phyloP scores from a whole-genome alignment of 148 eudicot genomes.

The Cornus controversa region DNA sequence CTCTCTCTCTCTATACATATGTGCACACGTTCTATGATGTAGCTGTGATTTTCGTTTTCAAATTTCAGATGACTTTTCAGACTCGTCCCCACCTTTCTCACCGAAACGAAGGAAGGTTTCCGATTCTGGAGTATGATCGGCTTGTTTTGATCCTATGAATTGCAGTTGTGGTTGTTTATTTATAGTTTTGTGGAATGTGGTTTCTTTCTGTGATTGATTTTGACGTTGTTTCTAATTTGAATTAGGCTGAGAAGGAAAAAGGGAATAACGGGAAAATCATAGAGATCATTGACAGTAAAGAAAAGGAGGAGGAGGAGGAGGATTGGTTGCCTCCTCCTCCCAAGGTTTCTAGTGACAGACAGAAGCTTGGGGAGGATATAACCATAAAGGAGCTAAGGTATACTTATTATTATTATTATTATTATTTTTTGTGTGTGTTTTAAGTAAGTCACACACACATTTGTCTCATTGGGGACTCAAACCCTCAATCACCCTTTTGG shows the following conservation, averaged over 20 bases:
- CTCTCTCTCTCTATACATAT: background rate
- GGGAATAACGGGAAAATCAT: conserved; percentile 18
- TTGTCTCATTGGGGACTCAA: too few relatives aligned
- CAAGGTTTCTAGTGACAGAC: conserved; percentile 23
- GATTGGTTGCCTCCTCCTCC: conserved; percentile 81
- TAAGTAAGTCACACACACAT: too few relatives aligned
- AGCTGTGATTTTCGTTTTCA: background rate
- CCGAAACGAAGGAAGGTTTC: conserved; percentile 53
- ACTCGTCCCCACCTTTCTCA: conserved; percentile 34
- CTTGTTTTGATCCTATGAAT: background rate
- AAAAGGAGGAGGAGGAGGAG: conserved; percentile 47
- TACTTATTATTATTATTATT: too few relatives aligned
- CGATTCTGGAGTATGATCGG: conserved; percentile 24
- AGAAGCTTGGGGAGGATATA: conserved; percentile 51
- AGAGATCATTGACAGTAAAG: conserved; percentile 44
- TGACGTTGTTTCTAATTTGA: background rate
- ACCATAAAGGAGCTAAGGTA: conserved; percentile 73
- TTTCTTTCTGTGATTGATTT: background rate
- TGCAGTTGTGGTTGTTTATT: background rate
- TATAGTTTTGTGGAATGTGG: background rate
- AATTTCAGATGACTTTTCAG: conserved; percentile 49
- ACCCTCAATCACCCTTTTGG: too few relatives aligned
- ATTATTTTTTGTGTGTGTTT: too few relatives aligned
- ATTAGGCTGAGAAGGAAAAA: conserved; percentile 35
- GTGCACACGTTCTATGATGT: background rate